Evolutionary conservation across 495 filamentous ascomycete species (phyloP).

Genomic region (Trichoderma gamsii): DNA sequence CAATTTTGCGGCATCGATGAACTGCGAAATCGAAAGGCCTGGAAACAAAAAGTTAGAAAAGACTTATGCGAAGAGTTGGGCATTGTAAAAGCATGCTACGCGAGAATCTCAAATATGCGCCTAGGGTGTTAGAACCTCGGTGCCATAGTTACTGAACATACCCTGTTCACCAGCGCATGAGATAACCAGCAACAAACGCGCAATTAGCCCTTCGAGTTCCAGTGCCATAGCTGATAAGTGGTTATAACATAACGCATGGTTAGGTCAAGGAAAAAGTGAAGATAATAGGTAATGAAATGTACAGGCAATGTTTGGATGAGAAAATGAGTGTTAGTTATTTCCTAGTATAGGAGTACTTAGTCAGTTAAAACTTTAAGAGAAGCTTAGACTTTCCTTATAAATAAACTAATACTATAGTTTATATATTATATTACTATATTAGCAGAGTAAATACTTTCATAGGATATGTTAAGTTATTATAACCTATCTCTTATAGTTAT

Average conservation of each 20-base stretch:
- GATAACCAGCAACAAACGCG: slow-evolving; percentile 65
- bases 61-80: neutral
- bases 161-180: slow-evolving; percentile 61
- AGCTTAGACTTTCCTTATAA: too few species aligned
- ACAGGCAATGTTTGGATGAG: neutral
- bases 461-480: too few species aligned
- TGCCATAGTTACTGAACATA: slow-evolving; percentile 39
- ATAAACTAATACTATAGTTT: too few species aligned
- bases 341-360: too few species aligned
- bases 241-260: neutral
- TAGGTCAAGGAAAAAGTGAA: too few species aligned
- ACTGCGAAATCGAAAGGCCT: neutral
- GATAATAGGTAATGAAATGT: neutral
- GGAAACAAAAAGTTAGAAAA: neutral
- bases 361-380: too few species aligned
- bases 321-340: neutral
- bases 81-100: neutral
- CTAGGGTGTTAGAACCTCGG: neutral
- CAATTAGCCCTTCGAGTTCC: slow-evolving; percentile 63
- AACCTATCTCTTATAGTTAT: too few species aligned
- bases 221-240: slow-evolving; percentile 51
- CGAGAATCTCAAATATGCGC: too few species aligned
- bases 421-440: too few species aligned
- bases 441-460: too few species aligned
- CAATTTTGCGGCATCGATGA: slow-evolving; percentile 1